phyloP scores from a whole-genome alignment of 441 rosid genomes.

The Adansonia grandidieri region DNA sequence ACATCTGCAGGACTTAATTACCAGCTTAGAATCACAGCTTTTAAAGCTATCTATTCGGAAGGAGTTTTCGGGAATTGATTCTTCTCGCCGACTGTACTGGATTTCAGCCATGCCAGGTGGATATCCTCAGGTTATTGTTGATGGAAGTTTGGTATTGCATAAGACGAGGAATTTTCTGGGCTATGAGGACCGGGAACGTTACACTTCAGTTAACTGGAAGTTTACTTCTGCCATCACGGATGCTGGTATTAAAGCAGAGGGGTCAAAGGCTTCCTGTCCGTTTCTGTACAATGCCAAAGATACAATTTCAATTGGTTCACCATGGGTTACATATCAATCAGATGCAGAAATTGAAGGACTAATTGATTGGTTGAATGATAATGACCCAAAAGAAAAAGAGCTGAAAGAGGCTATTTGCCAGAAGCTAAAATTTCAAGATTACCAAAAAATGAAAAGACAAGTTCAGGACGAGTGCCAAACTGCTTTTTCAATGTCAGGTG shows the following conservation, averaged over 20 bases:
- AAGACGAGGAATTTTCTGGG: constrained; percentile 37
- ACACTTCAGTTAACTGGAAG: constrained; percentile 30
- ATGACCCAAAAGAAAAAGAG: constrained; percentile 70
- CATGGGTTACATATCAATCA: constrained; percentile 74
- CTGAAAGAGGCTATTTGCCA: constrained; percentile 79
- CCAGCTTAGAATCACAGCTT: constrained; percentile 65
- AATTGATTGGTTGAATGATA: constrained; percentile 69
- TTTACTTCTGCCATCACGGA: constrained; percentile 32
- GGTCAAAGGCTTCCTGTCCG: constrained; percentile 67
- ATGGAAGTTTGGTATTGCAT: constrained; percentile 65
- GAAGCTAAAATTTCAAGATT: constrained; percentile 59
- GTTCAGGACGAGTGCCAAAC: constrained; percentile 39
- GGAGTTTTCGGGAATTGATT: constrained; percentile 92
- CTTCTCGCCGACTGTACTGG: constrained; percentile 86
- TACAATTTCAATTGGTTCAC: constrained; percentile 42
- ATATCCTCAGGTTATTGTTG: constrained; percentile 68
- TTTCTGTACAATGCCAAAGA: constrained; percentile 50
- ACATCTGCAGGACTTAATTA: constrained; percentile 64
- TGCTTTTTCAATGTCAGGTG: constrained; percentile 28
- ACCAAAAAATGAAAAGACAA: constrained; percentile 41
- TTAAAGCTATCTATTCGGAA: constrained; percentile 67
- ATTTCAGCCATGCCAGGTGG: constrained; percentile 60
- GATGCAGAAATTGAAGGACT: constrained; percentile 78
- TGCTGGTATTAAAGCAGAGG: constrained; percentile 42
- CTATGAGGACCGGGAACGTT: constrained; percentile 7